Evolutionary conservation across 129 eudicot species (phyloP).

Genomic region (Glebionis coronaria): DNA sequence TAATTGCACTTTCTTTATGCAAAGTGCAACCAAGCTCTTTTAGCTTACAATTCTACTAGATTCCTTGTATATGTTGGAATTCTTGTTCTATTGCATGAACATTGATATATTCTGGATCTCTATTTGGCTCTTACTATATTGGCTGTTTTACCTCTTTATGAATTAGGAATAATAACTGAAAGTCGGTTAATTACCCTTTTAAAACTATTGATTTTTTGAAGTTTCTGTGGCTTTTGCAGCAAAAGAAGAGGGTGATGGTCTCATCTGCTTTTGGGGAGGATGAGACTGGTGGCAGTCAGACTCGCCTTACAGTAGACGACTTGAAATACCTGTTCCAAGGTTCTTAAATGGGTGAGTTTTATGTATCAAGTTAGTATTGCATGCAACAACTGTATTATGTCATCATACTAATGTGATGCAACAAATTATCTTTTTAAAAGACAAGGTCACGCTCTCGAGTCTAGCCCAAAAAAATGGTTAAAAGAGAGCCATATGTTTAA

Average conservation of each 20-base stretch:
- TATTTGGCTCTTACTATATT: not conserved
- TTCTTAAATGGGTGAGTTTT: slow-evolving; percentile 18
- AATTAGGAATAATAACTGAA: not conserved
- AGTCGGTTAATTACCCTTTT: not conserved
- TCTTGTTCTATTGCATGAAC: not conserved
- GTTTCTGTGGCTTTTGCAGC: slow-evolving; percentile 42
- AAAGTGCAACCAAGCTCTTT: too few relatives aligned
- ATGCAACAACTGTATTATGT: slow-evolving; percentile 16
- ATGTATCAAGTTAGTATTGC: slow-evolving; percentile 23
- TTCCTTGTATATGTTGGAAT: not conserved
- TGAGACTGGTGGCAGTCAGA: slow-evolving; percentile 62
- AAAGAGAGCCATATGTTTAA: too few relatives aligned
- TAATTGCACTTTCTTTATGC: too few relatives aligned
- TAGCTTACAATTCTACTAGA: too few relatives aligned
- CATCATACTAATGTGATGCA: slow-evolving; percentile 13
- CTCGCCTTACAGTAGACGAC: slow-evolving; percentile 92
- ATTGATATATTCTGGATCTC: not conserved
- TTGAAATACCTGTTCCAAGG: slow-evolving; percentile 73
- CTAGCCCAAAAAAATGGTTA: too few relatives aligned
- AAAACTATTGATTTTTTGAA: not conserved
- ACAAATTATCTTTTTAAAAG: not conserved
- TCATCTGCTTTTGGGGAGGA: slow-evolving; percentile 98
- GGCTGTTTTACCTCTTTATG: not conserved
- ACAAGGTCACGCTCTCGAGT: too few relatives aligned
- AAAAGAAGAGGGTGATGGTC: slow-evolving; percentile 93